A percentile compares a stretch with the other conserved stretches of the same genome.
Evolutionary conservation across 352 stramenopile species (phyloP).

Genomic region (Phytopythium kandeliae): DNA sequence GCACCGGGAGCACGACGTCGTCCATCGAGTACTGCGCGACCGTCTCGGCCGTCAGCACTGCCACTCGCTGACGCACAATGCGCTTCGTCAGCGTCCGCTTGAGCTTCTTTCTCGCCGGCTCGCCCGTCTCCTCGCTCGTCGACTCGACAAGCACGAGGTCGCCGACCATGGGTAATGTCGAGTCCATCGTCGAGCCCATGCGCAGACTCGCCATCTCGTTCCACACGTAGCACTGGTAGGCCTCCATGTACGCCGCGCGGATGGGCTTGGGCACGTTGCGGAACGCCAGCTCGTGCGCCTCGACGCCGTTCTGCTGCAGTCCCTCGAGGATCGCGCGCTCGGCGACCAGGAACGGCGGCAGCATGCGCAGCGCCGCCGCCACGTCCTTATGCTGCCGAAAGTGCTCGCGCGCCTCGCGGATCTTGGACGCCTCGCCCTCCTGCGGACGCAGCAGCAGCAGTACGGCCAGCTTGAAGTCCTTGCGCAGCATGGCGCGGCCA

Average conservation of each 20-base stretch:
- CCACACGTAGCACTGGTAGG: constrained; percentile 94
- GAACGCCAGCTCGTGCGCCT: constrained; percentile 69
- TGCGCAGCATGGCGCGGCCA: constrained; percentile 90
- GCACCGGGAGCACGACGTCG: constrained; percentile 94
- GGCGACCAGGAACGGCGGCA: constrained; percentile 64
- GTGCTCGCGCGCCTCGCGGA: constrained; percentile 67
- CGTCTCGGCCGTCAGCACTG: constrained; percentile 81
- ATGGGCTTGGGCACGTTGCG: constrained; percentile 54
- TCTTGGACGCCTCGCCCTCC: constrained; percentile 78
- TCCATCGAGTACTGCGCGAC: constrained; percentile 83
- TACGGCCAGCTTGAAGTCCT: constrained; percentile 92
- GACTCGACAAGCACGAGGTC: constrained; percentile 80
- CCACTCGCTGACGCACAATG: constrained; percentile 20
- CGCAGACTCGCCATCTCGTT: constrained; percentile 92
- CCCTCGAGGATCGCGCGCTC: constrained; percentile 74
- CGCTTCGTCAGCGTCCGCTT: constrained; percentile 19
- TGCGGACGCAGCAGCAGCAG: constrained; percentile 88
- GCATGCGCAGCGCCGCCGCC: constrained; percentile 62
- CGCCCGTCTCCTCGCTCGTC: constrained; percentile 9
- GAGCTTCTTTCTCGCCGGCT: constrained; percentile 25
- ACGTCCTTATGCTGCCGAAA: constrained; percentile 85
- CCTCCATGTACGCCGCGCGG: constrained; percentile 60
- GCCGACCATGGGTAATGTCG: constrained; percentile 61
- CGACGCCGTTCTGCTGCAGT: constrained; percentile 63
- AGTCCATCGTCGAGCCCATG: constrained; percentile 60